Evolutionary conservation across 1,284 basidiomycete species (phyloP), one percentile per base, ranked within the genome.

Genomic region (Trametes pubescens): DNA sequence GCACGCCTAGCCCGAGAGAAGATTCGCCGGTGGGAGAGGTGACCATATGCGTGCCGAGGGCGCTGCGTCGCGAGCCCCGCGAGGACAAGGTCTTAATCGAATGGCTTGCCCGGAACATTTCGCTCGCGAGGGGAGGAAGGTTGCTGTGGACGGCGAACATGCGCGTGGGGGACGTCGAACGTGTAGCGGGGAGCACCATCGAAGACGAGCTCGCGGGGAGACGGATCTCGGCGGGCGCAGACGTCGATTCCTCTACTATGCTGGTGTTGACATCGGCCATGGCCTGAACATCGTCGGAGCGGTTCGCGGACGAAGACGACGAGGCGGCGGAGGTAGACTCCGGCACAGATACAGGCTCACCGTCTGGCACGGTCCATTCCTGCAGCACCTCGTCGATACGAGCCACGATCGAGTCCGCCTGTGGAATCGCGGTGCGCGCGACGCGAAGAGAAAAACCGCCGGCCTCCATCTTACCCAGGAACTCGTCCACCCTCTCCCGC

Each of bases 401-500:
- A 2, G 8, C 22, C 49, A 14, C 16, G 18, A 7, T 10, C n/a
- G 22, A 14, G 14, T 54, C 34, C 47, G 32, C 21, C 32, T n/a
- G 7, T 16, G 14, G 16, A 1, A 4, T 29, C 16, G 11, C 44
- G 1, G 21, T 16, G 14, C 35, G 51, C 14, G 4, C n/a, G 4
- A 61, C 64, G 5, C 48, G 53, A 4, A 66, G 49, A 24, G 52
- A 47, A 48, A 61, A 21, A 9, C 24, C 59, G 1, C 64, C 65
- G 18, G 67, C 62, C 11, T 69, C 71, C 44, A 77, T 63, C 51
- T 65, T 71, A 47, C 65, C 66, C 51, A 77, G 56, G 51, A 83
- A 71, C 37, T 77, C 76, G 22, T 81, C 74, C 13, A 81, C 72
- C 26, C 77, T 80, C 43, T 64, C 70, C 64, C 80, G 78, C 34